These are phyloP conservation scores for Cercospora nicotianae DNA, from an alignment of 2,329 filamentous ascomycete species.

Conservation along the genomic window DNA sequence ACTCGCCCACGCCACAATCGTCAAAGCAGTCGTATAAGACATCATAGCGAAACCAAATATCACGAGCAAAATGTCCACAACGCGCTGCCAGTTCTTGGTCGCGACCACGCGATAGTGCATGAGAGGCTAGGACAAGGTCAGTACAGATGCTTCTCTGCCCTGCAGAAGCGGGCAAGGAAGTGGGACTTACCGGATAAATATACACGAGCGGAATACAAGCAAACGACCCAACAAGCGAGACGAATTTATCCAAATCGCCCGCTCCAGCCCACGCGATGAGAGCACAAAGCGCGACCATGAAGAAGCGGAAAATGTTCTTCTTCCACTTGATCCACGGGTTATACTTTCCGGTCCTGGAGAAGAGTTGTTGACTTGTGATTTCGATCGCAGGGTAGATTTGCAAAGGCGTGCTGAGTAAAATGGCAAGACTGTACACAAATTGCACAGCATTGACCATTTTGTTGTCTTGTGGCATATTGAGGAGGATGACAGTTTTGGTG, in stretches of 20 bases:
- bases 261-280: constrained; percentile 89
- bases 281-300: constrained; percentile 83
- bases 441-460: constrained; percentile 95
- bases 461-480: constrained; percentile 94
- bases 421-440: constrained; percentile 97
- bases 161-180: no score
- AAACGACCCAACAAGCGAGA: constrained; percentile 93
- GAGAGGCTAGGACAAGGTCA: constrained; percentile 63
- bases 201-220: constrained; percentile 96
- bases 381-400: constrained; percentile 98
- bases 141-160: no score
- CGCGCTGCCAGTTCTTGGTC: constrained; percentile 64
- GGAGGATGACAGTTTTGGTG: constrained; percentile 92
- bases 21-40: constrained; percentile 86
- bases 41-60: constrained; percentile 84
- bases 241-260: constrained; percentile 94
- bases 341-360: constrained; percentile 93
- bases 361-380: constrained; percentile 91
- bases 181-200: constrained; percentile 92
- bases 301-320: constrained; percentile 96
- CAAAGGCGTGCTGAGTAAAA: constrained; percentile 87
- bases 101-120: constrained; percentile 84
- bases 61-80: constrained; percentile 72
- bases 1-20: constrained; percentile 79
- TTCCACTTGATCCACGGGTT: constrained; percentile 99